A percentile compares a stretch with the other conserved stretches of the same genome.
Conservation (phyloP, 306 rosid species). For the Potentilla sterilis region DNA sequence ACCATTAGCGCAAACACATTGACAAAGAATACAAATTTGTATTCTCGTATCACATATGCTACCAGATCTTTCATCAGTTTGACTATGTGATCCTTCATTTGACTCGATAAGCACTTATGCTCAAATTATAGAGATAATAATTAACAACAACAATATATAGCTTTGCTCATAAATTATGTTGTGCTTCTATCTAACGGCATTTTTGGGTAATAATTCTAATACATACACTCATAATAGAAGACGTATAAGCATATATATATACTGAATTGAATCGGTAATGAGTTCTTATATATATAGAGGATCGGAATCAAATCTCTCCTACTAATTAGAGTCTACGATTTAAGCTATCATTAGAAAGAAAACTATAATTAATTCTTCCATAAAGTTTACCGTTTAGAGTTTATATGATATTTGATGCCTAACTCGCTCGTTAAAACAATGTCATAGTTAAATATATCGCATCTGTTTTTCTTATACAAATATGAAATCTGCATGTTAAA, state of each 20-base stretch:
- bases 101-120: not conserved
- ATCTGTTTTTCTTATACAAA: too few species aligned
- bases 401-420: too few species aligned
- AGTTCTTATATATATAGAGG: too few species aligned
- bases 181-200: not conserved
- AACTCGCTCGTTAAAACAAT: too few species aligned
- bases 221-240: not conserved
- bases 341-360: not conserved
- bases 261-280: not conserved
- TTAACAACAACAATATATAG: not conserved
- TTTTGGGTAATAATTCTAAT: too few species aligned
- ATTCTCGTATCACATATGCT: conserved; percentile 20
- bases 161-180: not conserved
- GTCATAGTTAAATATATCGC: too few species aligned
- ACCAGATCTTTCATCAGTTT: conserved; percentile 9
- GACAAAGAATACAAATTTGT: conserved; percentile 1
- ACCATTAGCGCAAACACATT: conserved; percentile 23
- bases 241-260: not conserved
- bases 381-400: too few species aligned
- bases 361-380: too few species aligned
- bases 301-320: not conserved
- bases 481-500: too few species aligned
- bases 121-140: not conserved
- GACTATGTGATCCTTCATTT: conserved; percentile 27
- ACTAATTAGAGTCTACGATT: not conserved